Evolutionary conservation across 192 early-diverging fungal species (phyloP).

Genomic region (Tieghemiomyces parasiticus): DNA sequence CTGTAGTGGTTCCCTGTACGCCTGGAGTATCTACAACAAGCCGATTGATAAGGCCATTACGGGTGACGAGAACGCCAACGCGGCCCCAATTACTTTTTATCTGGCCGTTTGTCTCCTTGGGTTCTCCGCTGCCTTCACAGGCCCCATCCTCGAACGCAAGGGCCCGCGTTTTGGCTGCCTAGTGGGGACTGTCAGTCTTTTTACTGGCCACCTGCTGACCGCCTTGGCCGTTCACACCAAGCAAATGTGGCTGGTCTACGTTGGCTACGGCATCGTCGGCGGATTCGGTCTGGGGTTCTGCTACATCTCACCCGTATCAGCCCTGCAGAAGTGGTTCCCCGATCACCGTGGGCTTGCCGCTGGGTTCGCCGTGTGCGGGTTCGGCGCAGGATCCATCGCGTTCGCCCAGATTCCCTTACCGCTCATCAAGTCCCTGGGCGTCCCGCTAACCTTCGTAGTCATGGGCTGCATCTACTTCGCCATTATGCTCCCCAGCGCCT

Average conservation of each 20-base stretch:
- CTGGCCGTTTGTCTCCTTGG: constrained; percentile 42
- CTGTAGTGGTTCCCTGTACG: constrained; percentile 45
- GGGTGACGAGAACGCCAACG: constrained; percentile 17
- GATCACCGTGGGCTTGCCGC: constrained; percentile 37
- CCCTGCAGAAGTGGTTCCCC: constrained; percentile 48
- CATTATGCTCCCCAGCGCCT: constrained; percentile 34
- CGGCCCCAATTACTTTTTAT: constrained; percentile 44
- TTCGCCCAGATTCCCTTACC: constrained; percentile 45
- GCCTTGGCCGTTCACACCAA: constrained; percentile 34
- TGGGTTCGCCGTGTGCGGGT: constrained; percentile 55
- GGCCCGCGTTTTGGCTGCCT: constrained; percentile 32
- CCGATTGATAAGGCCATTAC: constrained; percentile 33
- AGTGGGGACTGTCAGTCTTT: constrained; percentile 31
- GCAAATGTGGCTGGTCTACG: constrained; percentile 40
- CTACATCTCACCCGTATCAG: constrained; percentile 45
- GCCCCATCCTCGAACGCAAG: constrained; percentile 43
- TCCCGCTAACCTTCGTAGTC: constrained; percentile 47
- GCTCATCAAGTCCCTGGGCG: constrained; percentile 34
- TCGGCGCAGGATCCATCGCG: constrained; percentile 57
- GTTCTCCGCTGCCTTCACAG: constrained; percentile 33
- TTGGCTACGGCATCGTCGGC: constrained; percentile 47
- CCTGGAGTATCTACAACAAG: constrained; percentile 47
- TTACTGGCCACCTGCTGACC: constrained; percentile 34
- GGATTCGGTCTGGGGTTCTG: constrained; percentile 43
- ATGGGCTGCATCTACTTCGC: constrained; percentile 44